These are phyloP conservation scores for Pyrus betulifolia DNA, from an alignment of 306 rosid species.

Conservation along the genomic window DNA sequence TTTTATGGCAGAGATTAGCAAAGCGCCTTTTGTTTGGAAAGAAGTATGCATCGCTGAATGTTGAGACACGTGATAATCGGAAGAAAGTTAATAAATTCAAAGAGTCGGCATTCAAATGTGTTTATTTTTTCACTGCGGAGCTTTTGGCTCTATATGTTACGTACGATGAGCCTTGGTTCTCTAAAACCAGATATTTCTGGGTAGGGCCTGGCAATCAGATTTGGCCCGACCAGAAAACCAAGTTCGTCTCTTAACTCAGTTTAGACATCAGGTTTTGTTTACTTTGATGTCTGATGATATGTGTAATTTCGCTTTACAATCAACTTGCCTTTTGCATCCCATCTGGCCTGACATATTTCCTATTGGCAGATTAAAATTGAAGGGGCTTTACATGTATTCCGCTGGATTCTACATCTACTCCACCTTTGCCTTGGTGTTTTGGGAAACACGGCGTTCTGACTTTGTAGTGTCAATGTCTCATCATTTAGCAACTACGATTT, in stretches of 20 bases:
- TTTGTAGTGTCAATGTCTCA: slow-evolving; percentile 30
- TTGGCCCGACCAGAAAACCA: slow-evolving; percentile 32
- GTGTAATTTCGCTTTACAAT: neutral
- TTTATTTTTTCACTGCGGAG: slow-evolving; percentile 30
- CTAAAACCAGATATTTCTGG: slow-evolving; percentile 20
- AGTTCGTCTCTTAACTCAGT: slow-evolving; percentile 14
- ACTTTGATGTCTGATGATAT: neutral
- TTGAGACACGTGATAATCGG: neutral
- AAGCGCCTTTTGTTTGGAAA: slow-evolving; percentile 12
- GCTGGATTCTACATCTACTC: slow-evolving; percentile 35
- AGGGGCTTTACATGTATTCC: slow-evolving; percentile 26
- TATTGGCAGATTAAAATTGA: slow-evolving; percentile 25
- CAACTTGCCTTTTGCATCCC: neutral
- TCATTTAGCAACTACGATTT: slow-evolving; percentile 19
- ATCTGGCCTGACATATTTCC: neutral
- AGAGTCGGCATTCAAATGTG: slow-evolving; percentile 30
- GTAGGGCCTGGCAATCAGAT: slow-evolving; percentile 33
- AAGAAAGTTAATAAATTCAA: slow-evolving; percentile 30
- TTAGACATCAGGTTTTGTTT: neutral
- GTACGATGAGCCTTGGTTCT: slow-evolving; percentile 31
- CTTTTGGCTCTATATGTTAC: slow-evolving; percentile 21
- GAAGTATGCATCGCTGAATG: slow-evolving; percentile 2
- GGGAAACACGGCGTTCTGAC: slow-evolving; percentile 41
- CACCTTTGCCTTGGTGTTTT: slow-evolving; percentile 29
- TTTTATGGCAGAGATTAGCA: slow-evolving; percentile 15